Evolutionary conservation across 2,329 filamentous ascomycete genomes (phyloP), one percentile per base, ranked within the genome.

Genomic region (Ampelomyces quisqualis): DNA sequence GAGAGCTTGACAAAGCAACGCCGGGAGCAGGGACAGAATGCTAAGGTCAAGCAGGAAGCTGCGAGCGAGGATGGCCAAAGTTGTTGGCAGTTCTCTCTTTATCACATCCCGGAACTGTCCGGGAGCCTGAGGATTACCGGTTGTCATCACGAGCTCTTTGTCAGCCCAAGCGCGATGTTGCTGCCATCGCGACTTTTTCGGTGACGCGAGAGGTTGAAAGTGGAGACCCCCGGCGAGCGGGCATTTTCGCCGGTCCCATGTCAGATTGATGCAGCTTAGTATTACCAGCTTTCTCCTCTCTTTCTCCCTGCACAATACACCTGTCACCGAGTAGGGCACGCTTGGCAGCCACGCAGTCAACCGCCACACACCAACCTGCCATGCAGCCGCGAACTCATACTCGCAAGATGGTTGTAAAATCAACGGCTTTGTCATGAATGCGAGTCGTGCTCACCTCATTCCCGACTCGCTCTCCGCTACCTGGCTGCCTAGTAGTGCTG

Each of bases 61-160:
- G 47, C 41, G 43, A 44, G 40, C 13, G 33, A 29, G 45, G 40
- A 28, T 15, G 39, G 31, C 29, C 29, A 42, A 46, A 33, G 19
- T 13, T 13, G 18, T 17, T 35, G 6, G 20, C 32, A 11, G 37
- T 35, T 40, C 39, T 48, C 46, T 43, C 53, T 47, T 46, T 46
- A 39, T 45, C 38, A 44, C 39, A 29, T 40, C 30, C 43, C 57
- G 58, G 57, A 60, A 55, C 43, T 45, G 48, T 49, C 57, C n/a
- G 59, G 59, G 61, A 52, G 32, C 34, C 15, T 32, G 29, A 44
- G 39, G 21, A 30, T 22, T 43, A 21, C 20, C 38, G 37, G 40
- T 38, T 42, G 39, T 35, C 53, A 60, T 57, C 45, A 50, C 44
- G 39, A 55, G 32, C 43, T 32, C 35, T 60, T 60, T 57, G 58